Percentiles rank a stretch among this genome's conserved stretches.
phyloP scores from a whole-genome alignment of 2,329 filamentous ascomycete genomes.

The Curvularia sp. region DNA sequence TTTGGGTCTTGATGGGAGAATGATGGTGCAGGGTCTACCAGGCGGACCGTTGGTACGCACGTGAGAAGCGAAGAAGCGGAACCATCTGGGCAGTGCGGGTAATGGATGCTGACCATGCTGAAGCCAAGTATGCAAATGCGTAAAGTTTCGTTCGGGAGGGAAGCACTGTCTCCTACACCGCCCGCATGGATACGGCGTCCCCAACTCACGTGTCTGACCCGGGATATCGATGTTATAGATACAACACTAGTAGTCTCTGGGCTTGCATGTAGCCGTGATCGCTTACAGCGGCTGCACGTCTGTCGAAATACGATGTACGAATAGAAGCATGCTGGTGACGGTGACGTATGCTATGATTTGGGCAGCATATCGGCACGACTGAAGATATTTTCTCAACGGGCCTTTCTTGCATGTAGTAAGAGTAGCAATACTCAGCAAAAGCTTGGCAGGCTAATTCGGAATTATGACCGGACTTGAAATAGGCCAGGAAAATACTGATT shows the following conservation, averaged over 20 bases:
- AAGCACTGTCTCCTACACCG: not conserved
- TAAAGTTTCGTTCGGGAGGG: too few species aligned
- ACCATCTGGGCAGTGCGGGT: too few species aligned
- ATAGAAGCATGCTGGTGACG: not conserved
- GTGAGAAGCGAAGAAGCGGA: not conserved
- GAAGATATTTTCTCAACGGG: not conserved
- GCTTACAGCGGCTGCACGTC: conserved; percentile 1
- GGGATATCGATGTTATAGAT: not conserved
- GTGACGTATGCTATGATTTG: not conserved
- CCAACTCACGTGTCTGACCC: not conserved
- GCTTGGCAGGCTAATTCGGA: conserved; percentile 1
- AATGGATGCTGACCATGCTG: too few species aligned
- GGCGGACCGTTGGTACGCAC: not conserved
- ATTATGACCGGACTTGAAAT: not conserved
- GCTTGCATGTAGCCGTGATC: not conserved
- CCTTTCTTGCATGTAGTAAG: not conserved
- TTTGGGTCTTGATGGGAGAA: conserved; percentile 5
- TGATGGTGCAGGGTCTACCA: not conserved
- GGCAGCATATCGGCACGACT: conserved; percentile 5
- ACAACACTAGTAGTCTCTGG: not conserved
- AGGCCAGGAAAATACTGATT: not conserved
- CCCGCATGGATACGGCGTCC: not conserved
- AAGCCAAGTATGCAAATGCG: too few species aligned
- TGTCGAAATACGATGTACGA: not conserved
- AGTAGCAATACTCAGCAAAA: not conserved